Base-by-base conservation (phyloP, 192 early-diverging fungal species). In the Podila clonocystis region DNA sequence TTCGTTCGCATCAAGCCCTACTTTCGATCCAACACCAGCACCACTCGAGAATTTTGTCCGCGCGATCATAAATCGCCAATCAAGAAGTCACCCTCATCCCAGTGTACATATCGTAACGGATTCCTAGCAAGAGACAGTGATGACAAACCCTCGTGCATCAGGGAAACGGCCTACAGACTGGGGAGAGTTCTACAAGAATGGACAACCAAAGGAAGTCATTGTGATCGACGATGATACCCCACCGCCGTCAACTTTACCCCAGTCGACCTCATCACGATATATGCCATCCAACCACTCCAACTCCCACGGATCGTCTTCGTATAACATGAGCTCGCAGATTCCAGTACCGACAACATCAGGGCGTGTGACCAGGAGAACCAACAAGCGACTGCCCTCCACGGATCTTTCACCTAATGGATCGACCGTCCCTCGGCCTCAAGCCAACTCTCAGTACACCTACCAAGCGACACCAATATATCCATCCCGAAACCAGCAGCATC, bases 141-240 rank as follows among this genome's bases (percentile, higher is more conserved):
- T 65, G 24, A 41, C 34, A 63, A n/a, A 38, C 6, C 30, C 33
- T 2, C 30, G 20, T 5, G 34, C 30, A 33, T 20, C 33, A n/a
- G 20, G 20, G 30, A 31, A 34, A 33, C 30, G 62, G 33, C 34
- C 34, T 6, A 38, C 62, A 11, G 34, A 80, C 62, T 80, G 77
- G 77, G 66, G 45, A 22, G 74, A 71, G 36, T 83, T 83, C 30
- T 83, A 83, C 28, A 83, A 83, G 55, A 83, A 83, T 36, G 82
- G 82, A 17, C 62, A 49, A 12, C 82, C 82, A 24, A 75, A 83
- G 70, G 82, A 83, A 19, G 62, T 83, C 45, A 83, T 83, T 48
- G 74, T 83, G 2, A 83, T 83, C 36, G 82, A 83, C 45, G 82
- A 83, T 45, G 73, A 75, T 30, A 75, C 82, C 7, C 73, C 82